phyloP scores from a whole-genome alignment of 345 rosid genomes.

The Streptanthus diversifolius region DNA sequence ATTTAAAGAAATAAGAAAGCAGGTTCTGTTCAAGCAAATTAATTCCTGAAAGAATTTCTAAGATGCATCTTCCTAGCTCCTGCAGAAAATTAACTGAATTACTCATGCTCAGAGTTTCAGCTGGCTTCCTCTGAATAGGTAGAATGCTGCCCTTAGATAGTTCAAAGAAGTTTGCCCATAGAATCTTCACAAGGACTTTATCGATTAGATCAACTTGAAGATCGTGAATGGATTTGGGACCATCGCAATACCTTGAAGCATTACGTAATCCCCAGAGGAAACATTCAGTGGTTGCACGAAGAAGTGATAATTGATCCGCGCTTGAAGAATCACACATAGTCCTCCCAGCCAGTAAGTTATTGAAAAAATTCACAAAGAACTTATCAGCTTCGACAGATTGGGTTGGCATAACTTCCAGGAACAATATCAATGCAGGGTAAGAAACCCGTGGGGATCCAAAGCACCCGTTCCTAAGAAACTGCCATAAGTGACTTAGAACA shows the following conservation, averaged over 20 bases:
- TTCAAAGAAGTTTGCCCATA: conserved; percentile 67
- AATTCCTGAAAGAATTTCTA: conserved; percentile 66
- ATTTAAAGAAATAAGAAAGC: conserved; percentile 47
- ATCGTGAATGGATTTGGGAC: conserved; percentile 42
- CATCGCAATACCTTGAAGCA: conserved; percentile 64
- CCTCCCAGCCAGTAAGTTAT: conserved; percentile 81
- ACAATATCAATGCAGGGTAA: conserved; percentile 81
- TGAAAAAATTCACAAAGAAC: conserved; percentile 67
- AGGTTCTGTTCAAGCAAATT: conserved; percentile 49
- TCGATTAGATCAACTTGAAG: conserved; percentile 56
- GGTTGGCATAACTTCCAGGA: conserved; percentile 63
- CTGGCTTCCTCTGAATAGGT: conserved; percentile 36
- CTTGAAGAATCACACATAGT: conserved; percentile 47
- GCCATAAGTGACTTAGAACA: conserved; percentile 60
- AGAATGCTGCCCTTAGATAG: conserved; percentile 31
- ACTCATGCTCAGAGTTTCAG: conserved; percentile 36
- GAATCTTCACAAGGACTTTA: conserved; percentile 60
- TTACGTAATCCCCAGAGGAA: conserved; percentile 77
- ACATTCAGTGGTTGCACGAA: conserved; percentile 70
- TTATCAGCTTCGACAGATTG: conserved; percentile 55
- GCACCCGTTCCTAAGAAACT: conserved; percentile 82
- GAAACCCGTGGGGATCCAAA: conserved; percentile 86
- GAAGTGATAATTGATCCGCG: conserved; percentile 53
- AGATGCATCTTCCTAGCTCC: conserved; percentile 80
- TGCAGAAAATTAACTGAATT: conserved; percentile 42